Percentiles rank a stretch among this genome's conserved stretches.
phyloP scores from a whole-genome alignment of 148 eudicot genomes.

The Vaccinium macrocarpon region DNA sequence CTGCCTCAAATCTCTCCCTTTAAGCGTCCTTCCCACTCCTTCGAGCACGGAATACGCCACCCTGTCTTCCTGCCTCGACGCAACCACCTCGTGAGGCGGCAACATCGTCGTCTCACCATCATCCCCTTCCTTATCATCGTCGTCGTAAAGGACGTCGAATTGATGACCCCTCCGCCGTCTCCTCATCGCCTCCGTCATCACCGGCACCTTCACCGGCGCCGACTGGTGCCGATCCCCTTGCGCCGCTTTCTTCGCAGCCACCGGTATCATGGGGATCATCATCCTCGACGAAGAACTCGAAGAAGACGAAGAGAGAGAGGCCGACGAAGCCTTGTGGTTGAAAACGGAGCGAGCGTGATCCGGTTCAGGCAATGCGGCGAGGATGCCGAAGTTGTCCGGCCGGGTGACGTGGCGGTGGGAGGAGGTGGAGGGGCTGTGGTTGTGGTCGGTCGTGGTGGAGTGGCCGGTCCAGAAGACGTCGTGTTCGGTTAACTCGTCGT shows the following conservation, averaged over 20 bases:
- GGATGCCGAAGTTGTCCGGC: slow-evolving; percentile 39
- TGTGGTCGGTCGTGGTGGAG: slow-evolving; percentile 13
- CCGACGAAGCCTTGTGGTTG: slow-evolving; percentile 21
- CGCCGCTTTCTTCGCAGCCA: slow-evolving; percentile 18
- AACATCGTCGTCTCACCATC: slow-evolving; percentile 26
- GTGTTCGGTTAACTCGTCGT: slow-evolving; percentile 40
- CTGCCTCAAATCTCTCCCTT: slow-evolving; percentile 55
- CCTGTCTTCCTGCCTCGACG: slow-evolving; percentile 32
- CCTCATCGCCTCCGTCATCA: slow-evolving; percentile 19
- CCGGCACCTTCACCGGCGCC: slow-evolving; percentile 47
- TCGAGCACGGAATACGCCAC: slow-evolving; percentile 45
- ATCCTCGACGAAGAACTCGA: slow-evolving; percentile 22
- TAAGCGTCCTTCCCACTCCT: slow-evolving; percentile 53
- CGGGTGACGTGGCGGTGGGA: slow-evolving; percentile 10
- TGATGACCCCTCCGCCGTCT: slow-evolving; percentile 1
- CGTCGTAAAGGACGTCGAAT: slow-evolving; percentile 22
- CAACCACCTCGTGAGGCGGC: slow-evolving; percentile 60
- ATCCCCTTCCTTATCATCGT: slow-evolving; percentile 22
- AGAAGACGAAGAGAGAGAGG: slow-evolving; percentile 16
- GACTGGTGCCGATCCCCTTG: slow-evolving; percentile 30
- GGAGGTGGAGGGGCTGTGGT: slow-evolving; percentile 16
- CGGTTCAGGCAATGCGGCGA: slow-evolving; percentile 36
- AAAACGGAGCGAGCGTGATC: slow-evolving; percentile 6
- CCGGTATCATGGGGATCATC: slow-evolving; percentile 26
- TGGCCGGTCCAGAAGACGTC: slow-evolving; percentile 38